phyloP scores from a whole-genome alignment of 306 rosid genomes.

The Cucurbita ficifolia region DNA sequence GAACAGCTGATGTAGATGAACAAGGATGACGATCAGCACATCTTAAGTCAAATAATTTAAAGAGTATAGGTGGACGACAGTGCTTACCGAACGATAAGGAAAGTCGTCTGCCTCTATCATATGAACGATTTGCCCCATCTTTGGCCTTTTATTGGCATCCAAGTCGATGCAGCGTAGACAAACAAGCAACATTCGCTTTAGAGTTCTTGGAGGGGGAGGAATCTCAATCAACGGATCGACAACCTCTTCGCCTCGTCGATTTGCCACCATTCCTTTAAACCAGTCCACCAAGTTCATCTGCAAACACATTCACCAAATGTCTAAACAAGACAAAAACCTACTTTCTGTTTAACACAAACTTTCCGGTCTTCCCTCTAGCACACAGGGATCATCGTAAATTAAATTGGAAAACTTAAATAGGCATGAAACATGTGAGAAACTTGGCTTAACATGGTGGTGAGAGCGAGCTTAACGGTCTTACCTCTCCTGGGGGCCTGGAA shows the following conservation, averaged over 20 bases:
- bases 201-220: slow-evolving; percentile 59
- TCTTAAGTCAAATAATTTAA: background rate
- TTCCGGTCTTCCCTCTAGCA: no score
- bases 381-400: background rate
- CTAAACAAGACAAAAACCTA: no score
- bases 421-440: background rate
- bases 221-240: slow-evolving; percentile 64
- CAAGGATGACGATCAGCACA: background rate
- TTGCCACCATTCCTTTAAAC: slow-evolving; percentile 85
- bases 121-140: slow-evolving; percentile 96
- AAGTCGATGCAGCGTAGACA: slow-evolving; percentile 85
- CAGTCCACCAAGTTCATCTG: slow-evolving; percentile 97
- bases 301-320: slow-evolving; percentile 5
- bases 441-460: background rate
- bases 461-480: slow-evolving; percentile 12
- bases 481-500: slow-evolving; percentile 87
- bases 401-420: background rate
- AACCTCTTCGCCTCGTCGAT: slow-evolving; percentile 73
- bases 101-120: slow-evolving; percentile 96
- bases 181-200: slow-evolving; percentile 70
- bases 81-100: slow-evolving; percentile 73
- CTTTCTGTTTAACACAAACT: no score
- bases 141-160: slow-evolving; percentile 80
- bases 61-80: background rate
- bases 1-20: background rate